Conservation (phyloP, 352 stramenopile genomes). For the Globisporangium irregulare region DNA sequence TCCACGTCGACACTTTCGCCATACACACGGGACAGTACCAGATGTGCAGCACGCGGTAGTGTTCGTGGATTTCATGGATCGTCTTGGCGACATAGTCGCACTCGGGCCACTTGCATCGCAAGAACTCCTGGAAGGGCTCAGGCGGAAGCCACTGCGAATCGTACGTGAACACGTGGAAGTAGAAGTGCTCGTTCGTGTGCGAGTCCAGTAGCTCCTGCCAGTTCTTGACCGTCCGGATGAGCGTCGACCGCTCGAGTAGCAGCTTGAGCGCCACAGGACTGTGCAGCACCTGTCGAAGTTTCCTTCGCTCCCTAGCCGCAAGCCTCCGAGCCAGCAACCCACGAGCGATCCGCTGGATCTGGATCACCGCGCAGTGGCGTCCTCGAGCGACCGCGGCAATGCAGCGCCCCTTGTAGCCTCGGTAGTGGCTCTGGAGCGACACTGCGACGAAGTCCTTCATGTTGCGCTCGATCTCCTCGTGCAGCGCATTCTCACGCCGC, state of each 20-base stretch:
- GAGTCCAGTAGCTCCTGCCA: constrained; percentile 80
- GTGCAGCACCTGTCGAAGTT: constrained; percentile 56
- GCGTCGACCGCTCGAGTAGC: constrained; percentile 58
- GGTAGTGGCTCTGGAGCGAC: constrained; percentile 59
- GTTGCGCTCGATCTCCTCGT: constrained; percentile 70
- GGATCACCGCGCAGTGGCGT: constrained; percentile 47
- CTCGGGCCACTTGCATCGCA: constrained; percentile 59
- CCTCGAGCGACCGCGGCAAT: constrained; percentile 26
- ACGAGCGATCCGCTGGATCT: constrained; percentile 55
- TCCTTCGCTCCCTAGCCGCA: constrained; percentile 43
- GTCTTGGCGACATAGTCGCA: constrained; percentile 51
- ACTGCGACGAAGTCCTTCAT: constrained; percentile 76
- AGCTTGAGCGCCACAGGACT: constrained; percentile 66
- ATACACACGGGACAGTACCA: constrained; percentile 83
- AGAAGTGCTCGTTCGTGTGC: constrained; percentile 86
- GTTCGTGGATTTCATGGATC: constrained; percentile 79
- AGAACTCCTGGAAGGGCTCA: constrained; percentile 56
- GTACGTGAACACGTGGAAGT: constrained; percentile 77
- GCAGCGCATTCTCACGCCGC: constrained; percentile 55
- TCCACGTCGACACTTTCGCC: constrained; percentile 59
- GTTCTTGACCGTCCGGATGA: constrained; percentile 57
- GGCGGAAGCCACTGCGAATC: constrained; percentile 80
- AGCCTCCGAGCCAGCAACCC: constrained; percentile 44
- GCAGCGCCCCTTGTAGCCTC: constrained; percentile 56
- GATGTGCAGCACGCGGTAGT: constrained; percentile 55